Evolutionary conservation across 495 filamentous ascomycete genomes (phyloP).

Genomic region (Diplogelasinospora grovesii): DNA sequence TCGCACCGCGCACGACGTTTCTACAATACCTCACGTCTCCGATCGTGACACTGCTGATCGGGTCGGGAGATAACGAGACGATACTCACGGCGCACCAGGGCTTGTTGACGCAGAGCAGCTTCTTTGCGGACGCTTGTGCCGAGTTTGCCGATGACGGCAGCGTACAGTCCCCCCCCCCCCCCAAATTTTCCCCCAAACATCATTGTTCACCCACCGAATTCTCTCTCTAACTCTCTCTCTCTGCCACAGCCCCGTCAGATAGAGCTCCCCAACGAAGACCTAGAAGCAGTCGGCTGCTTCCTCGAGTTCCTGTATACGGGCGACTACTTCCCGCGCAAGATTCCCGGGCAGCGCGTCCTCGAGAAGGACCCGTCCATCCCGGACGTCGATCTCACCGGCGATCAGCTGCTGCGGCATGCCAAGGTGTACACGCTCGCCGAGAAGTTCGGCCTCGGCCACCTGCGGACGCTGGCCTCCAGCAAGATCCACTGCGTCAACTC

Average conservation of each 20-base stretch:
- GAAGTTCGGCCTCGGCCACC: conserved; percentile 62
- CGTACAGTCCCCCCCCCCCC: conserved; percentile 20
- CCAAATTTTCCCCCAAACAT: not conserved
- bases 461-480: conserved; percentile 70
- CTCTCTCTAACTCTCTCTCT: conserved; percentile 1
- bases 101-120: conserved; percentile 66
- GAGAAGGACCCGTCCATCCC: conserved; percentile 53
- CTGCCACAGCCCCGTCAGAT: conserved; percentile 52
- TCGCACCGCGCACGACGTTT: conserved; percentile 34
- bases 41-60: conserved; percentile 70
- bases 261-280: conserved; percentile 59
- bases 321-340: conserved; percentile 74
- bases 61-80: conserved; percentile 51
- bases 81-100: conserved; percentile 72
- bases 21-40: conserved; percentile 68
- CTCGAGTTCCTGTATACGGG: conserved; percentile 89
- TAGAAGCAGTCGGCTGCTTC: conserved; percentile 79
- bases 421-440: conserved; percentile 83
- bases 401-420: conserved; percentile 77
- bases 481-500: conserved; percentile 88
- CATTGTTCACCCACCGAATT: not conserved
- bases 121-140: conserved; percentile 56
- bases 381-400: conserved; percentile 60
- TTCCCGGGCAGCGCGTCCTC: conserved; percentile 47
- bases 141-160: conserved; percentile 49